Conservation (phyloP, 345 rosid genomes). For the Stellera chamaejasme region DNA sequence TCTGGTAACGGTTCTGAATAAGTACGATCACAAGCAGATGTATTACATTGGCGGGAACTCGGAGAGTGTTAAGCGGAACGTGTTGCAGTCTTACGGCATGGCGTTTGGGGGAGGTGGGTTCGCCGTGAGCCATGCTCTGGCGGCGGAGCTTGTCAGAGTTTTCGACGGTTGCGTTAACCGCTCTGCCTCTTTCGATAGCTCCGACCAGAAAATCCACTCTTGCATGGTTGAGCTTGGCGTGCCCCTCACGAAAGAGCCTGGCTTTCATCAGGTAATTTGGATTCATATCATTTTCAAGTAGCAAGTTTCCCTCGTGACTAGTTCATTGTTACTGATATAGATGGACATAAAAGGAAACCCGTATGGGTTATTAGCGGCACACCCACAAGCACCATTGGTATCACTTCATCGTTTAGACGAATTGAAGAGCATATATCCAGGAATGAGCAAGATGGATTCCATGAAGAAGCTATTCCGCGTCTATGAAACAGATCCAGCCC, state of each 20-base stretch:
- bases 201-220: conserved; percentile 70
- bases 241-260: conserved; percentile 60
- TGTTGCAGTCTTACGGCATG: conserved; percentile 63
- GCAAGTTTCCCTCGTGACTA: too few relatives aligned
- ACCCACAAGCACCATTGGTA: conserved; percentile 68
- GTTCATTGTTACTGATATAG: conserved; percentile 17
- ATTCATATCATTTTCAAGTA: too few relatives aligned
- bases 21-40: conserved; percentile 78
- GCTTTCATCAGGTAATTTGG: conserved; percentile 66
- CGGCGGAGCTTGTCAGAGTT: conserved; percentile 47
- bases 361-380: conserved; percentile 73
- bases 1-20: conserved; percentile 41
- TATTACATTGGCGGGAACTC: conserved; percentile 69
- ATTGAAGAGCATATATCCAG: conserved; percentile 46
- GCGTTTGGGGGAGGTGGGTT: conserved; percentile 82
- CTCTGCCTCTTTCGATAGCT: conserved; percentile 54
- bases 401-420: conserved; percentile 72
- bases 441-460: conserved; percentile 28
- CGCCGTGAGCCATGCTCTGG: conserved; percentile 64
- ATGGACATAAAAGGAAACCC: conserved; percentile 63
- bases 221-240: conserved; percentile 73
- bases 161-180: conserved; percentile 76
- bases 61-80: conserved; percentile 71
- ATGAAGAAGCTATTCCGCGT: conserved; percentile 33
- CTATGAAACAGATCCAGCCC: conserved; percentile 42